Base-by-base conservation (phyloP, 495 filamentous ascomycete species). In the Talaromyces stipitatus region DNA sequence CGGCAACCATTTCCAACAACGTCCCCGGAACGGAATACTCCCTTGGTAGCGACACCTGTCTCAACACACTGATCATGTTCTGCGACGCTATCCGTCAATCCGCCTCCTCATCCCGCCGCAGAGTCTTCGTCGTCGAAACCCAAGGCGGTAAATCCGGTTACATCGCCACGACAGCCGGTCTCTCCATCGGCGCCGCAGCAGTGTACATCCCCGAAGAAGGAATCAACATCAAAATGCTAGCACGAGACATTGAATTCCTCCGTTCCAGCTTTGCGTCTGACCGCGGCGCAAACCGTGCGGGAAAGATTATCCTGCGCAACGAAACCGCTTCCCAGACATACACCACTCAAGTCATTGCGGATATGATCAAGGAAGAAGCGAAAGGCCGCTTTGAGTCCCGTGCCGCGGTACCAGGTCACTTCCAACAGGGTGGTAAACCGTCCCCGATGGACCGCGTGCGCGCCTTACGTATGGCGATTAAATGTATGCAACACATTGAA, bases 191-290 rank as follows among this genome's bases (percentile, higher is more conserved):
- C 28, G 94, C 94, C 1, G 78, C 88, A n/a, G 92, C 95, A 0
- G 92, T 97, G 9, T 99, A 99, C 72, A 96, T 92, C 12, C 95
- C 95, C 4, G 95, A 99, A 69, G 90, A 97, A 71, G 94, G 95
- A 3, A 89, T 99, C 69, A 87, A 88, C 66, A 83, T 99, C 55
- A 87, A 90, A 58, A 99, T 92, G 90, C 82, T 99, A 0, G 85
- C 88, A 10, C 80, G 82, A 16, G 95, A 99, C 63, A 96, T 99
- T 65, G 83, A 89, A 30, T 90, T 95, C 69, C 79, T 99, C 36
- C 89, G 91, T 46, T 78, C 92, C 20, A 85, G 86, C 57, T 99
- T 99, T 68, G 78, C 81, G 12, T 82, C 84, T 36, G 95, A 99
- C 72, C 85, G 82, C 64, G 95, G 95, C 51, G 91, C 95, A 72